A percentile compares a stretch with the other conserved stretches of the same genome.
phyloP scores from a whole-genome alignment of 495 filamentous ascomycete species.

The Lineolata rhizophorae region DNA sequence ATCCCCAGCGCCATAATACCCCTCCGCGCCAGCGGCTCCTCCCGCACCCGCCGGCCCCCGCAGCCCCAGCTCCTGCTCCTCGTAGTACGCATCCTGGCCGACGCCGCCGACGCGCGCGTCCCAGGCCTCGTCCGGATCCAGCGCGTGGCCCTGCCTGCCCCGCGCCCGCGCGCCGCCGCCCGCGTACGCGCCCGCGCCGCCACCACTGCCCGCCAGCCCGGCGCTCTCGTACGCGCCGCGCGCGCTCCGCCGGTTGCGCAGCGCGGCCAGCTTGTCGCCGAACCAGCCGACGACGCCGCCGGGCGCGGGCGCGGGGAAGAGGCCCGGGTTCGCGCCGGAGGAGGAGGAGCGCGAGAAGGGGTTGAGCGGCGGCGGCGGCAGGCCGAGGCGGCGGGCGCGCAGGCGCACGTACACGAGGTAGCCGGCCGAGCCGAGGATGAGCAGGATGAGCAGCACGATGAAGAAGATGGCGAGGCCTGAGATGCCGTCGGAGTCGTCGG shows the following conservation, averaged over 20 bases:
- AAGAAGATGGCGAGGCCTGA: constrained; percentile 20
- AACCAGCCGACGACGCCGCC: constrained; percentile 39
- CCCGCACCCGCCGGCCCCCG: too few relatives aligned
- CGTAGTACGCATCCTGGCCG: constrained; percentile 28
- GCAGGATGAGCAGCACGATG: constrained; percentile 28
- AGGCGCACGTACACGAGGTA: constrained; percentile 27
- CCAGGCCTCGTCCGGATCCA: constrained; percentile 58
- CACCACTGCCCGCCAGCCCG: too few relatives aligned
- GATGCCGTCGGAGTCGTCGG: constrained; percentile 1
- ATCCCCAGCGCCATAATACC: constrained; percentile 10
- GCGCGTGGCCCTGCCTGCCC: too few relatives aligned
- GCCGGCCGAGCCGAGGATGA: constrained; percentile 20
- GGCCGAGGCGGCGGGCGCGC: constrained; percentile 40
- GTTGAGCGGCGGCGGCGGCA: constrained; percentile 25
- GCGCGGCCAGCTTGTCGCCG: constrained; percentile 24
- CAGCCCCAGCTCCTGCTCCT: constrained; percentile 39
- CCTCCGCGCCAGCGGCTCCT: too few relatives aligned
- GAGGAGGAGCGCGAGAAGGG: constrained; percentile 37
- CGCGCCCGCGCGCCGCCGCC: constrained; percentile 16
- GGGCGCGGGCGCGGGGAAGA: constrained; percentile 27
- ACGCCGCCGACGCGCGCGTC: constrained; percentile 42
- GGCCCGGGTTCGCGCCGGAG: too few relatives aligned
- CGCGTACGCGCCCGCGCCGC: constrained; percentile 9
- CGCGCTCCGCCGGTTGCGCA: constrained; percentile 30
- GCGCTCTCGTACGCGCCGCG: constrained; percentile 46